These are phyloP conservation scores for Claviceps sorghi DNA, from an alignment of 2,329 filamentous ascomycete species.

Conservation along the genomic window DNA sequence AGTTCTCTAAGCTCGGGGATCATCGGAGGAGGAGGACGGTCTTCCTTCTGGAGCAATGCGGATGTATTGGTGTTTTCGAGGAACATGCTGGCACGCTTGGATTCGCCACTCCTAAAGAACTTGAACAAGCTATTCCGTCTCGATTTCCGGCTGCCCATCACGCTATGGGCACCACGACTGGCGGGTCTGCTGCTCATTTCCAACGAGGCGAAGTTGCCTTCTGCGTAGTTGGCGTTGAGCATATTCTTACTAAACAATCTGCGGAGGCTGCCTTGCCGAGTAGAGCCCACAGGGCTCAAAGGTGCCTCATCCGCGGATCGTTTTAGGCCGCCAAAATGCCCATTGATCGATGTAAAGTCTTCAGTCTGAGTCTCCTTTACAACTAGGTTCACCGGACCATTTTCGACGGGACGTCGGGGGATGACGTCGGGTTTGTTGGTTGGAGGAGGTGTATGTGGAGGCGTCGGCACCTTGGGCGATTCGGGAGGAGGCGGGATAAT, in stretches of 20 bases:
- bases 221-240: constrained; percentile 38
- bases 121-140: constrained; percentile 46
- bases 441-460: constrained; percentile 22
- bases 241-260: constrained; percentile 41
- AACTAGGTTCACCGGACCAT: background rate
- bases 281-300: constrained; percentile 36
- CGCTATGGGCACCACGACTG: constrained; percentile 35
- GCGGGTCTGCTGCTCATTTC: constrained; percentile 28
- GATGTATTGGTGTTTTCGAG: constrained; percentile 20
- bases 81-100: constrained; percentile 27
- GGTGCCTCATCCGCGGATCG: constrained; percentile 35
- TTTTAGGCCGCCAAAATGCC: constrained; percentile 32
- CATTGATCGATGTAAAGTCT: constrained; percentile 16
- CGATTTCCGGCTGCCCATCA: constrained; percentile 37
- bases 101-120: constrained; percentile 29
- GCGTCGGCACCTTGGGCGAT: constrained; percentile 36
- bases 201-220: constrained; percentile 30
- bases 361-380: constrained; percentile 1
- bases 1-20: constrained; percentile 43
- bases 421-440: constrained; percentile 10
- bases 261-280: constrained; percentile 40
- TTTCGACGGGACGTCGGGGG: background rate
- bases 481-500: constrained; percentile 44
- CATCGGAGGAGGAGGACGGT: constrained; percentile 43
- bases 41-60: constrained; percentile 19